Evolutionary conservation across 1,284 basidiomycete species (phyloP), one percentile per base, ranked within the genome.

Genomic region (Phlebopus sp.): DNA sequence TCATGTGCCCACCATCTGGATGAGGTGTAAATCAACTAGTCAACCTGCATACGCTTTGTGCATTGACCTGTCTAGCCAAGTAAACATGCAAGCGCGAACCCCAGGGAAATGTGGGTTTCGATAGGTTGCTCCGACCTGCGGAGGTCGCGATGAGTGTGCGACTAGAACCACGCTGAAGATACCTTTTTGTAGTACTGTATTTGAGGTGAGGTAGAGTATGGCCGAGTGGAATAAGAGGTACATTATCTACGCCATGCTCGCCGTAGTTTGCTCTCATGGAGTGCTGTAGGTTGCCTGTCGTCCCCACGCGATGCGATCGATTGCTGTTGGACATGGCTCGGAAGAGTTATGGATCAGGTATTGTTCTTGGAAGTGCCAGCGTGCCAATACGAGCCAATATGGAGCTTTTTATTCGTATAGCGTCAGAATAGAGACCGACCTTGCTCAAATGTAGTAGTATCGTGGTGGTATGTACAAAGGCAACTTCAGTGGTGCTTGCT

Each of bases 31-130:
- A 34, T 35, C 31, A 15, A 8, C 25, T 19, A 21, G 29, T 14
- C 15, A 34, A 14, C 30, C 18, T 27, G 41, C 31, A 37, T 36
- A 23, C 27, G 41, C 29, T 35, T 25, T n/a, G 13, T 29, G 37
- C 29, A 56, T 56, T 48, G 46, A 77, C 78, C 67, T 74, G 59
- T 77, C 77, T 9, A 82, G 62, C 75, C 79, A 81, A 31, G 71
- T 59, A 51, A 75, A 75, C 37, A 79, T 57, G 53, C 80, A 81
- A 30, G 74, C 76, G 52, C 79, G 75, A 42, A 88, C 74, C 3
- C 82, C 84, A 1, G 79, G 80, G 53, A 80, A 86, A 65, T 87
- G 86, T 0, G 85, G 84, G 57, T 88, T 89, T 18, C 84, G 77
- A 62, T 88, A 87, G 8, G 77, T 79, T 15, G 78, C 68, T 11